Evolutionary conservation across 2,329 filamentous ascomycete genomes (phyloP).

Genomic region (Zymoseptoria pseudotritici): DNA sequence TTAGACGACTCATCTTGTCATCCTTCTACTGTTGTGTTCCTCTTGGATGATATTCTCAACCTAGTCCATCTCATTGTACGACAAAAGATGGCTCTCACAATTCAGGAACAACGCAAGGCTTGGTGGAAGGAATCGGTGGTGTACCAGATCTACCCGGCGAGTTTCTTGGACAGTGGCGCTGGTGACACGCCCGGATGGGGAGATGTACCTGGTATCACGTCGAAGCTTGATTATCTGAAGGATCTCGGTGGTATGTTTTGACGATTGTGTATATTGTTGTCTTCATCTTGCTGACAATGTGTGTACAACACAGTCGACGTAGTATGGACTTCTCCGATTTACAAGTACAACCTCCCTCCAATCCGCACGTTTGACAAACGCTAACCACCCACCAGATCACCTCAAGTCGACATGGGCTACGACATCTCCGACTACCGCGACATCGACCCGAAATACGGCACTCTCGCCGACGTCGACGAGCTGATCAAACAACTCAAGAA

Average conservation of each 20-base stretch:
- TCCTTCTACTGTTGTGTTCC: not conserved
- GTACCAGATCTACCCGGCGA: conserved; percentile 51
- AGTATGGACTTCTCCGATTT: conserved; percentile 59
- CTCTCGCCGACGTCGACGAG: conserved; percentile 39
- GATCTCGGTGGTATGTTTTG: conserved; percentile 42
- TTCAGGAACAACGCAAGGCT: conserved; percentile 5
- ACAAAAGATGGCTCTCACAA: conserved; percentile 9
- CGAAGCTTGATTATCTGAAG: conserved; percentile 57
- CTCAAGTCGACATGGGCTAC: conserved; percentile 35
- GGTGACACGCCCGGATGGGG: conserved; percentile 50
- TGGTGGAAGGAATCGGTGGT: conserved; percentile 37
- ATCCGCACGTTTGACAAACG: not conserved
- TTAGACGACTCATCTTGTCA: not conserved
- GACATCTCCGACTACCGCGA: conserved; percentile 43
- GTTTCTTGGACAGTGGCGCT: conserved; percentile 51
- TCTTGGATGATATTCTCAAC: not conserved
- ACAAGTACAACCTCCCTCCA: conserved; percentile 27
- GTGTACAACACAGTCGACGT: conserved; percentile 43
- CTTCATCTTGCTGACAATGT: not conserved
- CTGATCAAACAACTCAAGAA: conserved; percentile 38
- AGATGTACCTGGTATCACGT: conserved; percentile 53
- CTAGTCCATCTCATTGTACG: not conserved
- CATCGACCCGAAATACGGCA: conserved; percentile 43
- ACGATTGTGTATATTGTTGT: not conserved
- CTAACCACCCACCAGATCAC: not conserved